Evolutionary conservation across 2,329 filamentous ascomycete species (phyloP).

Genomic region (Colletotrichum melonis): DNA sequence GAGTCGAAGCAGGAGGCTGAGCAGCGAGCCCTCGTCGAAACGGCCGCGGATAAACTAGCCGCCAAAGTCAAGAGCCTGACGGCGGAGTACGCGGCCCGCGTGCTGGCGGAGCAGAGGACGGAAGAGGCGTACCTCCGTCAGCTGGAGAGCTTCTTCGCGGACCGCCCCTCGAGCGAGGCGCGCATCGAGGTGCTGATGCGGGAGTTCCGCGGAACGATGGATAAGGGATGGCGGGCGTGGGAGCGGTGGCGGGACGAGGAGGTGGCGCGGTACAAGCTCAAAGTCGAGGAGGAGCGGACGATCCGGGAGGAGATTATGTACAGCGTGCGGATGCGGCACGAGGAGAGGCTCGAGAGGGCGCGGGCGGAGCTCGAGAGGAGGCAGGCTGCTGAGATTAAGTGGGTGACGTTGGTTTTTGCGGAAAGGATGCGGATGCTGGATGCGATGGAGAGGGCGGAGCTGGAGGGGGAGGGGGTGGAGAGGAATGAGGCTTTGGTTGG

Average conservation of each 20-base stretch:
- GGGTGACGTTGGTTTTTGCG: conserved; percentile 56
- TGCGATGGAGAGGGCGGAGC: conserved; percentile 55
- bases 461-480: conserved; percentile 48
- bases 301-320: conserved; percentile 57
- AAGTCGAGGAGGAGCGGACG: conserved; percentile 51
- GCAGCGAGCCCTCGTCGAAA: conserved; percentile 42
- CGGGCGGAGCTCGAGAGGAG: conserved; percentile 46
- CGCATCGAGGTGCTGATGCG: conserved; percentile 47
- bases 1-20: conserved; percentile 47
- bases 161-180: conserved; percentile 41
- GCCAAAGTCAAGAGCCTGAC: conserved; percentile 49
- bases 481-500: background rate
- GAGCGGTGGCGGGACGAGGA: conserved; percentile 54
- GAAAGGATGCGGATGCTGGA: conserved; percentile 57
- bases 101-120: conserved; percentile 52
- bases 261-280: conserved; percentile 48
- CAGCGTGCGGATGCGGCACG: conserved; percentile 47
- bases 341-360: conserved; percentile 41
- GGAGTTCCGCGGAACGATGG: conserved; percentile 52
- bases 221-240: conserved; percentile 53
- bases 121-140: conserved; percentile 56
- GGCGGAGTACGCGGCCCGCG: conserved; percentile 54
- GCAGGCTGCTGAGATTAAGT: conserved; percentile 57
- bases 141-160: conserved; percentile 50
- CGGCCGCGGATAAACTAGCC: conserved; percentile 43